phyloP scores from a whole-genome alignment of 768 basidiomycete genomes.

The Trametopsis cervina region DNA sequence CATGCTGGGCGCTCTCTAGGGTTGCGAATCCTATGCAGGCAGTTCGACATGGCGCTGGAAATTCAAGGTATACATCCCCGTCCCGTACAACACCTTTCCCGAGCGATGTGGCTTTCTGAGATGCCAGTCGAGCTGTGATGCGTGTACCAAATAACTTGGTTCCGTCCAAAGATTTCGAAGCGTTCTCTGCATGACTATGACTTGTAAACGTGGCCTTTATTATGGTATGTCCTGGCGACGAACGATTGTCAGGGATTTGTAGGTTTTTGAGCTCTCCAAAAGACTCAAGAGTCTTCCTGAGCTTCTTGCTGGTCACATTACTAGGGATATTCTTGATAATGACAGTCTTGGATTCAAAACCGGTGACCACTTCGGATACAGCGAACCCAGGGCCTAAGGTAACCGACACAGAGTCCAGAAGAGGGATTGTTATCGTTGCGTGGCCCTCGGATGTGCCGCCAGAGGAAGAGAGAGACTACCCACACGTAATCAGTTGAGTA shows the following conservation, averaged over 20 bases:
- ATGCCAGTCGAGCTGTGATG: conserved; percentile 39
- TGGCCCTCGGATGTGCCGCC: not conserved
- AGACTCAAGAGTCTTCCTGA: conserved; percentile 33
- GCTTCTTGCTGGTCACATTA: conserved; percentile 23
- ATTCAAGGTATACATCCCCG: conserved; percentile 48
- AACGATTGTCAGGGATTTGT: conserved; percentile 12
- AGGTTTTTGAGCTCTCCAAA: conserved; percentile 44
- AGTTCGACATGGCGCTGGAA: conserved; percentile 48
- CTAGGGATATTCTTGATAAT: conserved; percentile 44
- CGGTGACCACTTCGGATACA: conserved; percentile 49
- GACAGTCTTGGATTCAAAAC: conserved; percentile 64
- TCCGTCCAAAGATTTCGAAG: conserved; percentile 45
- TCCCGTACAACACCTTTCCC: conserved; percentile 39
- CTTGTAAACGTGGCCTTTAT: conserved; percentile 43
- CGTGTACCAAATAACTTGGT: conserved; percentile 28
- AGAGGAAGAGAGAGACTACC: no score
- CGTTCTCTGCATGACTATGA: conserved; percentile 45
- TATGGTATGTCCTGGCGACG: conserved; percentile 15
- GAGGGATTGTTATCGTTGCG: conserved; percentile 20
- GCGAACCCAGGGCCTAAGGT: conserved; percentile 55
- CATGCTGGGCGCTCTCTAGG: conserved; percentile 40
- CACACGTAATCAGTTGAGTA: no score
- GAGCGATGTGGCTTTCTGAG: conserved; percentile 30
- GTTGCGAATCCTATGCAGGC: conserved; percentile 62
- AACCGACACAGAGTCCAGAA: conserved; percentile 51